These are phyloP conservation scores for Lupinus albus DNA, from an alignment of 306 rosid genomes.

Conservation along the genomic window DNA sequence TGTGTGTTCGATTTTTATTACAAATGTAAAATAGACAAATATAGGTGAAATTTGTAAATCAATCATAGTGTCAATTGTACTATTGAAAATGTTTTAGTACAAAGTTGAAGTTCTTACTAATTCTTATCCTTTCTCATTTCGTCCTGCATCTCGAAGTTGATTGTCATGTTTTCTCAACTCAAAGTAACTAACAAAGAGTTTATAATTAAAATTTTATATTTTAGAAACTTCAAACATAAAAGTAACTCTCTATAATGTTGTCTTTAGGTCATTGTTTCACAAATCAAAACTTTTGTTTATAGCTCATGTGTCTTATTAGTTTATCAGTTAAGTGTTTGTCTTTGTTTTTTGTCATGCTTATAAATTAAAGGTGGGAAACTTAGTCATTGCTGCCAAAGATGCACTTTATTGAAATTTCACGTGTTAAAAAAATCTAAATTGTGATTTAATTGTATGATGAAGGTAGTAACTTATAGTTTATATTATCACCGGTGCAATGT, in stretches of 20 bases:
- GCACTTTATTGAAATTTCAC: neutral
- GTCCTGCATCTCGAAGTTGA: neutral
- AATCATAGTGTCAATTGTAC: constrained; percentile 27
- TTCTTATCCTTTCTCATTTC: constrained; percentile 10
- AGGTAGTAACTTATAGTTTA: neutral
- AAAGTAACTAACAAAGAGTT: neutral
- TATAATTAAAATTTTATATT: neutral
- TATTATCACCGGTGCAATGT: constrained; percentile 1
- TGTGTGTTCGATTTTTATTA: constrained; percentile 26
- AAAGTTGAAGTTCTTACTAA: constrained; percentile 13
- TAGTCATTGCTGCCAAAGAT: neutral
- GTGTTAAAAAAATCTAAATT: neutral
- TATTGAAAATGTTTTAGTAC: constrained; percentile 22
- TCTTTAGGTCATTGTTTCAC: neutral
- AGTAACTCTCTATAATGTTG: constrained; percentile 1
- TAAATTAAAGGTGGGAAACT: neutral
- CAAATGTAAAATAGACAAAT: constrained; percentile 49
- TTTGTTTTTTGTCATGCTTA: neutral
- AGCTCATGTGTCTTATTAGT: neutral
- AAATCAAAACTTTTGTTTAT: neutral
- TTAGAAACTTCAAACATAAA: neutral
- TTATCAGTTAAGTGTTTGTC: neutral
- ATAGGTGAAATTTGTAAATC: constrained; percentile 35
- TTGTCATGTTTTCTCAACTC: neutral
- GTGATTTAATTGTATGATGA: neutral